Percentiles rank a stretch among this genome's conserved stretches.
Conservation (phyloP, 495 filamentous ascomycete genomes). For the Durotheca rogersii region DNA sequence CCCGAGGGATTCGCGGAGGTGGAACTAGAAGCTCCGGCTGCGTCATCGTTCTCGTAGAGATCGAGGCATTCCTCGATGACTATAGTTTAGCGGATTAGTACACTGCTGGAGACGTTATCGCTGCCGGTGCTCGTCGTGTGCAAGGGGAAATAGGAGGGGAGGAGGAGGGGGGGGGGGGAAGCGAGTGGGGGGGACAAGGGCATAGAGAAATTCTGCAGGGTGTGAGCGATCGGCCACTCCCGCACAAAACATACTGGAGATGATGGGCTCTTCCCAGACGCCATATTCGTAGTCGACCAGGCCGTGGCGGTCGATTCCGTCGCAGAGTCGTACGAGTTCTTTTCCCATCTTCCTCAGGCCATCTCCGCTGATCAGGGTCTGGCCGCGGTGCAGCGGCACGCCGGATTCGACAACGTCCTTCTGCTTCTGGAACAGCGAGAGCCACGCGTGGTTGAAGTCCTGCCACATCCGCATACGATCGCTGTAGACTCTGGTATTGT, state of each 20-base stretch:
- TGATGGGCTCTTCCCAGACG: conserved; percentile 92
- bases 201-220: too few relatives aligned
- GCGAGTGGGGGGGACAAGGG: too few relatives aligned
- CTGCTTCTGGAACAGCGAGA: conserved; percentile 81
- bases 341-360: conserved; percentile 76
- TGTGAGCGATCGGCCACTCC: too few relatives aligned
- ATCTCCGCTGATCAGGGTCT: conserved; percentile 66
- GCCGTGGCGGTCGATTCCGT: conserved; percentile 82
- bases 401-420: conserved; percentile 71
- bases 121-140: too few relatives aligned
- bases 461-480: conserved; percentile 83
- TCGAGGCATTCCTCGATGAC: conserved; percentile 69
- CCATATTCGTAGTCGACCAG: conserved; percentile 97
- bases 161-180: too few relatives aligned
- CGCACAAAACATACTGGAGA: conserved; percentile 66
- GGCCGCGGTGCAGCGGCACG: conserved; percentile 58
- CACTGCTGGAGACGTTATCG: too few relatives aligned
- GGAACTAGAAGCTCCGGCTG: conserved; percentile 28
- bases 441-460: conserved; percentile 94
- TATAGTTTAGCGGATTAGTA: conserved; percentile 36
- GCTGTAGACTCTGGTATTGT: conserved; percentile 69
- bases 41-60: conserved; percentile 48
- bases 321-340: conserved; percentile 77
- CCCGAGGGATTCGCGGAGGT: conserved; percentile 23
- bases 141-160: too few relatives aligned